A percentile compares a stretch with the other conserved stretches of the same genome.
phyloP scores from a whole-genome alignment of 306 rosid species.

The Fragaria ananassa region DNA sequence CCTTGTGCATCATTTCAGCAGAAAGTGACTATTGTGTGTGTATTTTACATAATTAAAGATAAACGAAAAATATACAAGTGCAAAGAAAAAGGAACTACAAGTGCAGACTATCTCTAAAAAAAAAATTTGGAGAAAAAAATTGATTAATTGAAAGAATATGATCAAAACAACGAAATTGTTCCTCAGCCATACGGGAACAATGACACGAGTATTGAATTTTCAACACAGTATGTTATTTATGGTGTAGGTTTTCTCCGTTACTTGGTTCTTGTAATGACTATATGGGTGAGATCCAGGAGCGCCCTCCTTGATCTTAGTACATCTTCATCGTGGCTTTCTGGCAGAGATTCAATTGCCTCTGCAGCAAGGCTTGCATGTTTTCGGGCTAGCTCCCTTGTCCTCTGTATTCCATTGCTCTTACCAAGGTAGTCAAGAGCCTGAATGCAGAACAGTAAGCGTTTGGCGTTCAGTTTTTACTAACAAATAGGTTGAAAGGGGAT shows the following conservation, averaged over 20 bases:
- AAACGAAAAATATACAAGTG: not conserved
- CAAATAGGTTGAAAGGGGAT: not conserved
- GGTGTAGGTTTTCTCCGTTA: slow-evolving; percentile 30
- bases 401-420: slow-evolving; percentile 78
- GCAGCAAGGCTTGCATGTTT: slow-evolving; percentile 87
- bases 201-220: not conserved
- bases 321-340: slow-evolving; percentile 57
- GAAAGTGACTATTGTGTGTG: not conserved
- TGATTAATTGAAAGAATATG: slow-evolving; percentile 16
- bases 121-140: not conserved
- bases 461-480: not conserved
- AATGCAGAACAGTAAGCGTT: slow-evolving; percentile 4
- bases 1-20: not conserved
- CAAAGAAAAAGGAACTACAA: not conserved
- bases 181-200: slow-evolving; percentile 13
- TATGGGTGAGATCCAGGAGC: slow-evolving; percentile 72
- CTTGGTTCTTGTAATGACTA: slow-evolving; percentile 79
- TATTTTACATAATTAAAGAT: not conserved
- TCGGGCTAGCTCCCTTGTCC: slow-evolving; percentile 73
- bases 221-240: not conserved
- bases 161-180: not conserved
- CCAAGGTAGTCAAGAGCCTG: slow-evolving; percentile 91
- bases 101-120: not conserved
- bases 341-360: slow-evolving; percentile 82
- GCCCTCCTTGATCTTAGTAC: slow-evolving; percentile 84